These are phyloP conservation scores for Trametes polyzona DNA, from an alignment of 1,284 basidiomycete genomes.

Conservation along the genomic window DNA sequence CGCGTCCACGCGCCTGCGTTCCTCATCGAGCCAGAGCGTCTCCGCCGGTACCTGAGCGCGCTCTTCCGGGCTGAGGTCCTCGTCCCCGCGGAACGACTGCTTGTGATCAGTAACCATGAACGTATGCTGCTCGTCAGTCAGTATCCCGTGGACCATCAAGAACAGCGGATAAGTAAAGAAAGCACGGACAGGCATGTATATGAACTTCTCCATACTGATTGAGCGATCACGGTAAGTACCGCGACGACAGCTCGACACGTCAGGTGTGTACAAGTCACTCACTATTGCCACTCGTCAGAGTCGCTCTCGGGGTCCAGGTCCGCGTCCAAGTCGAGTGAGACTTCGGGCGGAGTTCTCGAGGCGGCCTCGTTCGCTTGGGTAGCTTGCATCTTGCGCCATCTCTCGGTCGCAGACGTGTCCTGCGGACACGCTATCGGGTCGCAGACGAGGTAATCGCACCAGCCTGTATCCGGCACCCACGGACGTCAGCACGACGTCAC, in stretches of 20 bases:
- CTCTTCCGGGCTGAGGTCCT: constrained; percentile 31
- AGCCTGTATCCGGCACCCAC: constrained; percentile 43
- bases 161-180: not conserved
- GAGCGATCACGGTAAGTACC: not conserved
- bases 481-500: not conserved
- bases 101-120: constrained; percentile 69
- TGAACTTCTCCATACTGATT: constrained; percentile 47
- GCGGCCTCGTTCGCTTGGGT: constrained; percentile 10
- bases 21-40: constrained; percentile 52
- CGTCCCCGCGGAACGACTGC: constrained; percentile 49
- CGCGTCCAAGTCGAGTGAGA: constrained; percentile 37
- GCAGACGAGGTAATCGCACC: constrained; percentile 67
- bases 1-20: constrained; percentile 47
- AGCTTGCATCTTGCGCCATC: constrained; percentile 37
- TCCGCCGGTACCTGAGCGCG: constrained; percentile 28
- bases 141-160: not conserved
- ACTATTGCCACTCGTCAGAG: constrained; percentile 59
- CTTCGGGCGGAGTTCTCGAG: not conserved
- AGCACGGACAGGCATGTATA: constrained; percentile 52
- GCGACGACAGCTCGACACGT: constrained; percentile 7
- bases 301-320: constrained; percentile 55
- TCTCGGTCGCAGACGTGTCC: constrained; percentile 45
- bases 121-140: constrained; percentile 43
- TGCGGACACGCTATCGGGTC: constrained; percentile 58
- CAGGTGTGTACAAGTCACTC: constrained; percentile 32